A percentile compares a stretch with the other conserved stretches of the same genome.
phyloP scores from a whole-genome alignment of 768 basidiomycete species.

The Exsudoporus frostii region DNA sequence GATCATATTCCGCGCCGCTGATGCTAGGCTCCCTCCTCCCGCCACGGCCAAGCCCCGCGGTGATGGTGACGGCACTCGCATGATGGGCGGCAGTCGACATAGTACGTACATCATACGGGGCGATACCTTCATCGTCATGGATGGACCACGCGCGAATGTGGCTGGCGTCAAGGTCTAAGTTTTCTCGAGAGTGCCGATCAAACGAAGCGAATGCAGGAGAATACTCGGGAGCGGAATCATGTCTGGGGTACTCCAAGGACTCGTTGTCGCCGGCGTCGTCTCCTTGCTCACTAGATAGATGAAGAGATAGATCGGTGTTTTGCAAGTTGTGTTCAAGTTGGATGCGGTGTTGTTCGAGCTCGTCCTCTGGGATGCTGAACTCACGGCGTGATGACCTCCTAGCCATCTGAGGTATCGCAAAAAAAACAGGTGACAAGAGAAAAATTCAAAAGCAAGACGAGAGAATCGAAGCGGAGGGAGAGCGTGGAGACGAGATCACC shows the following conservation, averaged over 20 bases:
- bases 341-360: slow-evolving; percentile 72
- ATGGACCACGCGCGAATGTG: slow-evolving; percentile 57
- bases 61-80: slow-evolving; percentile 83
- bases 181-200: slow-evolving; percentile 52
- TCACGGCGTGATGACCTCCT: slow-evolving; percentile 33
- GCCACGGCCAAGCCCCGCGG: slow-evolving; percentile 64
- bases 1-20: slow-evolving; percentile 83
- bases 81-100: slow-evolving; percentile 87
- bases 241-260: slow-evolving; percentile 68
- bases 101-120: slow-evolving; percentile 66
- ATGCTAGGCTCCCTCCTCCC: slow-evolving; percentile 53
- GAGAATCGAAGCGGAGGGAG: slow-evolving; percentile 1
- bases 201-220: slow-evolving; percentile 61
- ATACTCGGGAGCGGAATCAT: slow-evolving; percentile 56
- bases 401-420: slow-evolving; percentile 23
- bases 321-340: slow-evolving; percentile 78
- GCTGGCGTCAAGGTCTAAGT: slow-evolving; percentile 52
- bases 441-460: slow-evolving; percentile 12
- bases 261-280: slow-evolving; percentile 43
- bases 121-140: slow-evolving; percentile 63
- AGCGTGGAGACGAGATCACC: slow-evolving; percentile 1
- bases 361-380: slow-evolving; percentile 64
- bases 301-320: slow-evolving; percentile 68
- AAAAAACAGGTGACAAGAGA: slow-evolving; percentile 14
- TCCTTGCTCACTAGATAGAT: slow-evolving; percentile 54